phyloP scores from a whole-genome alignment of 371 early-diverging fungal genomes.

The Apophysomyces ossiformis region DNA sequence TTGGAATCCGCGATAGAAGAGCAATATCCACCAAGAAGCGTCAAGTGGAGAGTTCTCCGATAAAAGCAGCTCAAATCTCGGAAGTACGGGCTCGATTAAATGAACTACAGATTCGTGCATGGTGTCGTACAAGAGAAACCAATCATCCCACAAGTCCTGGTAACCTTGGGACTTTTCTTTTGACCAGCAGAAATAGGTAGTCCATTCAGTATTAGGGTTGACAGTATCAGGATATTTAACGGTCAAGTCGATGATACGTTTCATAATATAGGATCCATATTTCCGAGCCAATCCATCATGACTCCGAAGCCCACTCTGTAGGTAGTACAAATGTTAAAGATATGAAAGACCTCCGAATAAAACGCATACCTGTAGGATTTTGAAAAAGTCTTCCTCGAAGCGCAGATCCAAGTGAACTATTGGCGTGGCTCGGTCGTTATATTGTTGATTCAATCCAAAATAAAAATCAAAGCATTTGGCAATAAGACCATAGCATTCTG shows the following conservation, averaged over 20 bases:
- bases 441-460: constrained; percentile 31
- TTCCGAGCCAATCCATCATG: constrained; percentile 50
- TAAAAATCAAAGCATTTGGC: constrained; percentile 51
- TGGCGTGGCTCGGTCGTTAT: neutral
- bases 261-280: constrained; percentile 47
- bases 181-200: constrained; percentile 45
- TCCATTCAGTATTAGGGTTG: constrained; percentile 29
- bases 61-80: constrained; percentile 40
- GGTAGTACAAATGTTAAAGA: neutral
- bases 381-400: constrained; percentile 43
- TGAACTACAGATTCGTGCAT: constrained; percentile 61
- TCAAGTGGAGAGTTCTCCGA: constrained; percentile 26
- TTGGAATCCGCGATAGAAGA: constrained; percentile 49
- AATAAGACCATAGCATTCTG: constrained; percentile 50
- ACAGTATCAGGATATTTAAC: constrained; percentile 25
- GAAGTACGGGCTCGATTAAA: constrained; percentile 55
- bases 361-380: constrained; percentile 42
- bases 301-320: constrained; percentile 46
- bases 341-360: neutral
- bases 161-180: constrained; percentile 26
- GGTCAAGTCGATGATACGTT: constrained; percentile 48
- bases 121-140: constrained; percentile 61
- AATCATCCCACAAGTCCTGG: constrained; percentile 57
- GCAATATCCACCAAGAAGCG: constrained; percentile 50
- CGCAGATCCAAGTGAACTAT: constrained; percentile 38